These are phyloP conservation scores for Fusarium pseudoanthophilum DNA, from an alignment of 2,329 filamentous ascomycete genomes.

Conservation along the genomic window DNA sequence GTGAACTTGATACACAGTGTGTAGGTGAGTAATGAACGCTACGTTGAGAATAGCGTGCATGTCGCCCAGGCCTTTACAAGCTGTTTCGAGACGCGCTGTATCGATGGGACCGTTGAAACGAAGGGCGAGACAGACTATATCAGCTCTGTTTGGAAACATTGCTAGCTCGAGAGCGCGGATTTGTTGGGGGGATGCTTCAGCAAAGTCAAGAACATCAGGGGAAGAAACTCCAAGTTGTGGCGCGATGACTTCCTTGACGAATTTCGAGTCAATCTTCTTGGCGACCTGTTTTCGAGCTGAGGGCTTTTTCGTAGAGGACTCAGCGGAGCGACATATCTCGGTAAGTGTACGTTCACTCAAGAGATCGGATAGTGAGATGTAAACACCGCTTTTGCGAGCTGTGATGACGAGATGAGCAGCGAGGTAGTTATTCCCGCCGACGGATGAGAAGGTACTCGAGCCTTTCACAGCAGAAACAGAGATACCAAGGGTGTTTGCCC, in stretches of 20 bases:
- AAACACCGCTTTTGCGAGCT: constrained; percentile 56
- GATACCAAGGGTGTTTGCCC: constrained; percentile 57
- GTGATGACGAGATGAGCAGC: constrained; percentile 57
- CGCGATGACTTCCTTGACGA: constrained; percentile 55
- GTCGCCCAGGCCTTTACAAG: constrained; percentile 56
- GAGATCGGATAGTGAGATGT: constrained; percentile 56
- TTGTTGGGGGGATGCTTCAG: constrained; percentile 61
- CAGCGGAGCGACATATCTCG: constrained; percentile 56
- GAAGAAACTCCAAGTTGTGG: constrained; percentile 56
- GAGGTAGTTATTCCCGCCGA: constrained; percentile 59
- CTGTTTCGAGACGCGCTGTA: constrained; percentile 56
- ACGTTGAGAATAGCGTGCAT: constrained; percentile 66
- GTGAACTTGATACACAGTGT: constrained; percentile 61
- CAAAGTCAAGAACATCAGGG: constrained; percentile 58
- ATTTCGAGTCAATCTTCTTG: constrained; percentile 45
- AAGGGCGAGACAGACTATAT: constrained; percentile 61
- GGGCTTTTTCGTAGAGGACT: constrained; percentile 22
- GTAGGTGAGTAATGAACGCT: constrained; percentile 60
- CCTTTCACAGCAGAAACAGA: constrained; percentile 55
- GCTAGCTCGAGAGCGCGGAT: constrained; percentile 60
- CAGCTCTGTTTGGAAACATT: constrained; percentile 56
- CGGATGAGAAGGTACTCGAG: constrained; percentile 57
- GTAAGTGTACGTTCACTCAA: constrained; percentile 55
- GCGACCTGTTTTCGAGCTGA: neutral
- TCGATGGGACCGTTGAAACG: constrained; percentile 58